Conservation (phyloP, 2,329 filamentous ascomycete genomes). For the Colletotrichum costaricense region DNA sequence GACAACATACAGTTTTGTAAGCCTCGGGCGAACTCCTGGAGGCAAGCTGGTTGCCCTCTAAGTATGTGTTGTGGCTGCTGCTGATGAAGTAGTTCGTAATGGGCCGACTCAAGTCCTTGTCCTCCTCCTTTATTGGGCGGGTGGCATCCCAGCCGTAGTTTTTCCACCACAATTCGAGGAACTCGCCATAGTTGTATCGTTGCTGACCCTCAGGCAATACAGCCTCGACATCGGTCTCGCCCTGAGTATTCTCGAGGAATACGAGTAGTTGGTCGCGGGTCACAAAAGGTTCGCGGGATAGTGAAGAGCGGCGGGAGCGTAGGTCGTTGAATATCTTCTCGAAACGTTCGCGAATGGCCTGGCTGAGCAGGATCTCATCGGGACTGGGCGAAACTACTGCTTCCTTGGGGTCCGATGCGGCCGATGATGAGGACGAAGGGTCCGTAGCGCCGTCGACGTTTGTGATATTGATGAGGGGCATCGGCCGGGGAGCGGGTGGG, state of each 20-base stretch:
- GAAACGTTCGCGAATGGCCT: conserved; percentile 61
- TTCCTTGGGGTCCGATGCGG: conserved; percentile 27
- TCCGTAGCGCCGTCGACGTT: conserved; percentile 34
- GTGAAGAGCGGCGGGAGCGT: conserved; percentile 45
- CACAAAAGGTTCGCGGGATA: conserved; percentile 45
- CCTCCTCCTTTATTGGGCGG: conserved; percentile 51
- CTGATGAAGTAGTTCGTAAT: conserved; percentile 94
- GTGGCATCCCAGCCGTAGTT: conserved; percentile 57
- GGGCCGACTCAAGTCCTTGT: conserved; percentile 72
- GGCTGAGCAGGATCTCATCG: conserved; percentile 55
- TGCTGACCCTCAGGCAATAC: conserved; percentile 50
- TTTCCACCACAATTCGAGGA: conserved; percentile 60
- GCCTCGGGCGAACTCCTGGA: conserved; percentile 81
- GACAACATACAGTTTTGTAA: conserved; percentile 76
- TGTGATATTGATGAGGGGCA: conserved; percentile 34
- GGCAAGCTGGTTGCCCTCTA: conserved; percentile 86
- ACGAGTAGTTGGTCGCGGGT: conserved; percentile 52
- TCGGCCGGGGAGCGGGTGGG: conserved; percentile 34
- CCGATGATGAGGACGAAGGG: conserved; percentile 21
- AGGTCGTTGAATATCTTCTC: conserved; percentile 59
- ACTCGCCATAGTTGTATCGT: conserved; percentile 59
- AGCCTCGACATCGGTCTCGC: conserved; percentile 48
- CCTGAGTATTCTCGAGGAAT: conserved; percentile 64
- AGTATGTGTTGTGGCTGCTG: conserved; percentile 94
- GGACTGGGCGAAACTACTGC: conserved; percentile 6